Evolutionary conservation across 2,329 filamentous ascomycete genomes (phyloP), one percentile per base, ranked within the genome.

Genomic region (Xylariaceae sp.): DNA sequence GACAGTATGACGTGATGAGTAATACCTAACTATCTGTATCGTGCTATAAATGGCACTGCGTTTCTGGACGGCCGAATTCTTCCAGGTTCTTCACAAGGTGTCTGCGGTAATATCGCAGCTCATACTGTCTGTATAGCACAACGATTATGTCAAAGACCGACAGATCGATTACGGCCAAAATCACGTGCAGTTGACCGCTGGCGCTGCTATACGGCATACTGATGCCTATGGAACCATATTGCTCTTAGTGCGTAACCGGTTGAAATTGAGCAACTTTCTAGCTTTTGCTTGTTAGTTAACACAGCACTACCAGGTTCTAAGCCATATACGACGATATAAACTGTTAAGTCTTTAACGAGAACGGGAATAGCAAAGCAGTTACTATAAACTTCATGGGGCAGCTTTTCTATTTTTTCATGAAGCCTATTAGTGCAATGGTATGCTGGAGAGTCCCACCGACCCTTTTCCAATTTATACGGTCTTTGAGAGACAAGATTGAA

Each of bases 391-490:
- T 41, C 10, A 12, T 9, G 39, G 39, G 16, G 39, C 39, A 16
- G 39, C 39, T 41, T 41, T 41, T 17, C 11, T 17, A 7, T 41
- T 41, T 17, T 41, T 48, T 40, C n/a, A 50, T 31, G 17, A 51
- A 45, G n/a, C 52, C 49, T 44, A 51, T 19, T 7, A 50, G 38
- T 51, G 47, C 6, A 47, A 51, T 18, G 17, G 44, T 14, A 38
- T 5, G 12, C 44, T 45, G 18, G 40, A 39, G 13, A 42, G 18
- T 17, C 38, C 18, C 2, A 51, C 49, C 49, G 43, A 47, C 18
- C 49, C 44, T 11, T 47, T 51, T 38, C 22, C 13, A 38, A 38
- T 51, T 2, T 47, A 19, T 31, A 44, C 17, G 43, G 17, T 19
- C 49, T 51, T 28, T 38, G 34, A 47, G 34, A 51, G 9, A 51